Evolutionary conservation across 345 rosid genomes (phyloP).

Genomic region (Sisymbrium altissimum): DNA sequence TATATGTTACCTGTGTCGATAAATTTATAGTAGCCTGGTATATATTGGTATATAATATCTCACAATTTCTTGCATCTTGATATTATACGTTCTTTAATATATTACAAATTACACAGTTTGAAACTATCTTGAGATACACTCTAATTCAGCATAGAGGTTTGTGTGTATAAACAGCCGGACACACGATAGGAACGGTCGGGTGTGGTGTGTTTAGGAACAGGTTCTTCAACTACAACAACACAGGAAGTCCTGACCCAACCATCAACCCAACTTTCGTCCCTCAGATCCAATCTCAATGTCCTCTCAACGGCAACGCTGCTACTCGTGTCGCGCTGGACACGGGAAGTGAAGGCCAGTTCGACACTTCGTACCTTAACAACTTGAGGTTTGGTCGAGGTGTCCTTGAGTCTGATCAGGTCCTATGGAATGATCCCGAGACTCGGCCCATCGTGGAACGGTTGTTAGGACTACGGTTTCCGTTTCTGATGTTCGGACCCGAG

Average conservation of each 20-base stretch:
- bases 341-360: constrained; percentile 43
- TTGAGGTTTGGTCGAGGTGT: constrained; percentile 45
- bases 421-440: constrained; percentile 46
- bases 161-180: constrained; percentile 44
- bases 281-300: constrained; percentile 47
- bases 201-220: constrained; percentile 48
- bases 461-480: constrained; percentile 16
- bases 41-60: neutral
- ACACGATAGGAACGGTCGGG: constrained; percentile 60
- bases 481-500: constrained; percentile 4
- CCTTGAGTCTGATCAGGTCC: constrained; percentile 51
- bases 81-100: neutral
- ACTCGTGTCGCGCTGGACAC: constrained; percentile 47
- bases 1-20: neutral
- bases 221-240: constrained; percentile 44
- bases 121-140: neutral
- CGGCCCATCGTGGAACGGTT: constrained; percentile 38
- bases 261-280: constrained; percentile 43
- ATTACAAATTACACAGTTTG: neutral
- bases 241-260: constrained; percentile 44
- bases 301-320: constrained; percentile 35
- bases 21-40: neutral
- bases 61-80: constrained; percentile 6
- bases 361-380: constrained; percentile 47
- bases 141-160: neutral